Evolutionary conservation across 768 basidiomycete species (phyloP).

Genomic region (Rhodotorula diobovata): DNA sequence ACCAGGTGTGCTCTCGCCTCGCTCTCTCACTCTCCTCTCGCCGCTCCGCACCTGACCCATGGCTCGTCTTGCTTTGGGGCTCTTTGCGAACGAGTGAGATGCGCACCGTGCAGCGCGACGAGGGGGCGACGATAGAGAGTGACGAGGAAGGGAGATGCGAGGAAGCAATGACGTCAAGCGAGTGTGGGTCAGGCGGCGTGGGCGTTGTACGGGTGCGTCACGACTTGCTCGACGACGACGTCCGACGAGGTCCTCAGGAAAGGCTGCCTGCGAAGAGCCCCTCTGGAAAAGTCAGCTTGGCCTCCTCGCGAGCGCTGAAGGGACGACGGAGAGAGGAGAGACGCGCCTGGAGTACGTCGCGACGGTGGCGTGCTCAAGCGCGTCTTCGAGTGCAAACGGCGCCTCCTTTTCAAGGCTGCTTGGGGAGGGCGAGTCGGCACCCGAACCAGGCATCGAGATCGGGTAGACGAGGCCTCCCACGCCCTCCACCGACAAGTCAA

Average conservation of each 20-base stretch:
- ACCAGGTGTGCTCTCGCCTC: no score
- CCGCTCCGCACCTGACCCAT: no score
- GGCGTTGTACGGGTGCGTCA: neutral
- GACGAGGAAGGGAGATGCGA: neutral
- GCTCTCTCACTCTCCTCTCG: no score
- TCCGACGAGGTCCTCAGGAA: neutral
- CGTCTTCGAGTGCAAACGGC: neutral
- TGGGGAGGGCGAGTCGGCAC: neutral
- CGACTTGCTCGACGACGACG: neutral
- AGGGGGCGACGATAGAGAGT: neutral
- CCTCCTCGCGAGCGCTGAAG: neutral
- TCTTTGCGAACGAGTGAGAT: neutral
- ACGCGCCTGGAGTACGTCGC: neutral
- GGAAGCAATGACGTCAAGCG: no score
- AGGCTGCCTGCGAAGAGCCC: neutral
- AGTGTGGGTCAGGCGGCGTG: neutral
- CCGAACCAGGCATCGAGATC: neutral
- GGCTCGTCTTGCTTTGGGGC: no score
- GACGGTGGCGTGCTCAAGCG: neutral
- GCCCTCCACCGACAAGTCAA: neutral
- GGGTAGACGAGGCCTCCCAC: neutral
- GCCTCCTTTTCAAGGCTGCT: neutral
- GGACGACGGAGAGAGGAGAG: neutral
- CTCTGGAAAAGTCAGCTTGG: neutral
- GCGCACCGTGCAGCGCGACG: neutral